Conservation (phyloP, 2,329 filamentous ascomycete genomes). For the Penicillium sp. region DNA sequence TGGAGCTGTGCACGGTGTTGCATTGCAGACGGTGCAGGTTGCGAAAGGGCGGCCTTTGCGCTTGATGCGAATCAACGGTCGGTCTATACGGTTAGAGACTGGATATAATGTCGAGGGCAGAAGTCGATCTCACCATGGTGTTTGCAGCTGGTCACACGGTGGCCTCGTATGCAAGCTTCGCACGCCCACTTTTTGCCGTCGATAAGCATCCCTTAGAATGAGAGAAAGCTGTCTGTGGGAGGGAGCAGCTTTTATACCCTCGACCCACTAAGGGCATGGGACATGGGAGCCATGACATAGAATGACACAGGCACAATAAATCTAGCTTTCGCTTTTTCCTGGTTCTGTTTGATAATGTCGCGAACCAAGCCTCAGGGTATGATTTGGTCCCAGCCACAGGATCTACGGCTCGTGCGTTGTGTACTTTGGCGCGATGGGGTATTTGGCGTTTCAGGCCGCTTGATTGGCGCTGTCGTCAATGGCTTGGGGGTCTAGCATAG, state of each 20-base stretch:
- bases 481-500: conserved; percentile 5
- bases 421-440: conserved; percentile 4
- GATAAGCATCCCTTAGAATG: conserved; percentile 65
- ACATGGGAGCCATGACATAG: conserved; percentile 19
- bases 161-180: conserved; percentile 92
- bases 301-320: conserved; percentile 10
- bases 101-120: background rate
- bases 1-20: conserved; percentile 86
- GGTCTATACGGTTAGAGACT: conserved; percentile 58
- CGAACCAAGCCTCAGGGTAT: conserved; percentile 4
- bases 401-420: conserved; percentile 20
- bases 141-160: conserved; percentile 95
- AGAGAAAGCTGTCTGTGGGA: conserved; percentile 2
- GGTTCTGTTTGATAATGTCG: conserved; percentile 9
- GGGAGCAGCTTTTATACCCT: conserved; percentile 22
- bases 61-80: conserved; percentile 89
- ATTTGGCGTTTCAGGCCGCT: background rate
- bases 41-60: conserved; percentile 96
- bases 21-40: conserved; percentile 85
- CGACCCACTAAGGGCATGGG: background rate
- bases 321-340: conserved; percentile 1
- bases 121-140: conserved; percentile 68
- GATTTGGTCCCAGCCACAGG: conserved; percentile 26
- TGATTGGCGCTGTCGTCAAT: conserved; percentile 1
- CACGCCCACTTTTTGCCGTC: conserved; percentile 97